Evolutionary conservation across 1,284 basidiomycete genomes (phyloP).

Genomic region (Cerioporus squamosus): DNA sequence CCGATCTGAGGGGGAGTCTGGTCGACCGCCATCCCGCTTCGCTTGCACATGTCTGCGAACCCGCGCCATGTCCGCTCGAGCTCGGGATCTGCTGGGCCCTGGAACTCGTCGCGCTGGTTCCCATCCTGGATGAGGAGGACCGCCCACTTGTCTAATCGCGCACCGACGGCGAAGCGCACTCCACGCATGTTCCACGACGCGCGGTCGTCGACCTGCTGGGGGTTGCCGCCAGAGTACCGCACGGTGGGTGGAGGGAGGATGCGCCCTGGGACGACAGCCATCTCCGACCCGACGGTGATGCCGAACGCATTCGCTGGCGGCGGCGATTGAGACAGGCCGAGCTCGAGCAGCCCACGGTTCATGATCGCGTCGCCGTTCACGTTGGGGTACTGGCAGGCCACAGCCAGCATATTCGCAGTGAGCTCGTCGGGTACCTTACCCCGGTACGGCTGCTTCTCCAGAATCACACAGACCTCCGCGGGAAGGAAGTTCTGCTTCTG

Average conservation of each 20-base stretch:
- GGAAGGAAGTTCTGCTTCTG: conserved; percentile 58
- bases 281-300: conserved; percentile 60
- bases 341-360: conserved; percentile 55
- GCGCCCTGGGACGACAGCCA: conserved; percentile 76
- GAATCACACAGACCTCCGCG: conserved; percentile 71
- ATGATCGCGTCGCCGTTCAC: conserved; percentile 66
- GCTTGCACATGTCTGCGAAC: conserved; percentile 61
- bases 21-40: conserved; percentile 60
- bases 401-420: conserved; percentile 69
- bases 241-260: conserved; percentile 64
- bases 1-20: conserved; percentile 37
- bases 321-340: conserved; percentile 57
- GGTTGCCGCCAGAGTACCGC: conserved; percentile 50
- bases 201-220: conserved; percentile 53
- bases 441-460: conserved; percentile 70
- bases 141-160: conserved; percentile 57
- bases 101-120: conserved; percentile 50
- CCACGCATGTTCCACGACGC: conserved; percentile 75
- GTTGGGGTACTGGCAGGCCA: conserved; percentile 70
- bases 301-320: conserved; percentile 60
- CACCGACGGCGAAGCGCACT: conserved; percentile 65
- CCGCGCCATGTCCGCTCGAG: conserved; percentile 47
- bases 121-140: conserved; percentile 67
- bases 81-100: conserved; percentile 49
- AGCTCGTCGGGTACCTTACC: conserved; percentile 72